These are phyloP conservation scores for Fagopyrum esculentum DNA, from an alignment of 148 eudicot species.

Conservation along the genomic window DNA sequence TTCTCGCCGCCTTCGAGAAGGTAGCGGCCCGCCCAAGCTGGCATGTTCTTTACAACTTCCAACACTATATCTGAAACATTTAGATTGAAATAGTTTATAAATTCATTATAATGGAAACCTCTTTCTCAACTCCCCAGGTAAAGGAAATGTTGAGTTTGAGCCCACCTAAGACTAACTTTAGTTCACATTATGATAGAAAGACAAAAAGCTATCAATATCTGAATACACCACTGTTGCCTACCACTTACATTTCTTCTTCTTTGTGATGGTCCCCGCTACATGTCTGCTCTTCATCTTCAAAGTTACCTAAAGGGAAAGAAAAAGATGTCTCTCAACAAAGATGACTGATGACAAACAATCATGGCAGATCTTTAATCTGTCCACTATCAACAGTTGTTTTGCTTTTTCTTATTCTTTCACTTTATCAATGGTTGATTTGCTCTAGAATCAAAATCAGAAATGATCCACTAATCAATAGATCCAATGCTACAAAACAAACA, in stretches of 20 bases:
- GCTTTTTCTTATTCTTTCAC: slow-evolving; percentile 17
- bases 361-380: slow-evolving; percentile 32
- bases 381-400: slow-evolving; percentile 18
- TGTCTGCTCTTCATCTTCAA: slow-evolving; percentile 97
- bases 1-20: slow-evolving; percentile 72
- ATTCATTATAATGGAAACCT: slow-evolving; percentile 19
- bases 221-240: neutral
- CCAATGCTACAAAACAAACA: neutral
- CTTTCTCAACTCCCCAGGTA: slow-evolving; percentile 79
- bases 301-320: slow-evolving; percentile 57
- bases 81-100: neutral
- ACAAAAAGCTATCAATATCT: slow-evolving; percentile 26
- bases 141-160: slow-evolving; percentile 20
- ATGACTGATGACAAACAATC: slow-evolving; percentile 18
- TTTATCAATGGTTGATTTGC: slow-evolving; percentile 14
- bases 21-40: slow-evolving; percentile 97
- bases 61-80: slow-evolving; percentile 60
- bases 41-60: slow-evolving; percentile 73
- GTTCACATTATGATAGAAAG: slow-evolving; percentile 31
- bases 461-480: slow-evolving; percentile 26
- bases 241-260: slow-evolving; percentile 96
- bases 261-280: slow-evolving; percentile 96
- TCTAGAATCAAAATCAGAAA: slow-evolving; percentile 13
- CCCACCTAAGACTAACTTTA: slow-evolving; percentile 32
- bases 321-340: slow-evolving; percentile 17